A percentile compares a stretch with the other conserved stretches of the same genome.
Evolutionary conservation across 2,329 filamentous ascomycete genomes (phyloP).

Genomic region (Pseudogymnoascus sp.): DNA sequence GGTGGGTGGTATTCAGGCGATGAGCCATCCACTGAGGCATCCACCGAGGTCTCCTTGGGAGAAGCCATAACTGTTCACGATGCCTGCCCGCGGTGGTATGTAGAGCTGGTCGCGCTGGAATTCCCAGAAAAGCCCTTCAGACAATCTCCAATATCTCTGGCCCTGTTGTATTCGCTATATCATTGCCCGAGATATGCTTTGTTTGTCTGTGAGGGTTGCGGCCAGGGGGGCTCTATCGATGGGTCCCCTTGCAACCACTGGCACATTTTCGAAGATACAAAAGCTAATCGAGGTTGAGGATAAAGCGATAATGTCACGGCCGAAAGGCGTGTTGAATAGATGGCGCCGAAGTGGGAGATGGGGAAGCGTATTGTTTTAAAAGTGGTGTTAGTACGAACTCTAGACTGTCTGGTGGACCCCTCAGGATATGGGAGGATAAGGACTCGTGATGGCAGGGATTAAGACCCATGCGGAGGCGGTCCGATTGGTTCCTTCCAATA

Average conservation of each 20-base stretch:
- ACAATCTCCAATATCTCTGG: background rate
- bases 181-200: background rate
- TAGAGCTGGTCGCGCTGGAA: background rate
- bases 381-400: constrained; percentile 2
- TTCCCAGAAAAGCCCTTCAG: background rate
- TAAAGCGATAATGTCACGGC: background rate
- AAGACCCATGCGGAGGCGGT: background rate
- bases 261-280: constrained; percentile 5
- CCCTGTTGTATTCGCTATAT: background rate
- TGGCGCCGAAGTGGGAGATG: constrained; percentile 5
- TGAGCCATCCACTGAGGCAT: background rate
- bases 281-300: background rate
- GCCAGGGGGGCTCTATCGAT: constrained; percentile 12
- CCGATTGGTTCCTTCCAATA: constrained; percentile 5
- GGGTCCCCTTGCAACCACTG: constrained; percentile 1
- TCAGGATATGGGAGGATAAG: constrained; percentile 6
- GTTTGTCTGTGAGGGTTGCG: background rate
- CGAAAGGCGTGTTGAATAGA: background rate
- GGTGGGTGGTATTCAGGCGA: constrained; percentile 22
- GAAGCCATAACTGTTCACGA: background rate
- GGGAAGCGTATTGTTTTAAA: background rate
- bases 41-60: background rate
- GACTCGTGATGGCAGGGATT: constrained; percentile 2
- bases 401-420: constrained; percentile 1
- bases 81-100: background rate